phyloP scores from a whole-genome alignment of 1,284 basidiomycete genomes.

The Abortiporus biennis region DNA sequence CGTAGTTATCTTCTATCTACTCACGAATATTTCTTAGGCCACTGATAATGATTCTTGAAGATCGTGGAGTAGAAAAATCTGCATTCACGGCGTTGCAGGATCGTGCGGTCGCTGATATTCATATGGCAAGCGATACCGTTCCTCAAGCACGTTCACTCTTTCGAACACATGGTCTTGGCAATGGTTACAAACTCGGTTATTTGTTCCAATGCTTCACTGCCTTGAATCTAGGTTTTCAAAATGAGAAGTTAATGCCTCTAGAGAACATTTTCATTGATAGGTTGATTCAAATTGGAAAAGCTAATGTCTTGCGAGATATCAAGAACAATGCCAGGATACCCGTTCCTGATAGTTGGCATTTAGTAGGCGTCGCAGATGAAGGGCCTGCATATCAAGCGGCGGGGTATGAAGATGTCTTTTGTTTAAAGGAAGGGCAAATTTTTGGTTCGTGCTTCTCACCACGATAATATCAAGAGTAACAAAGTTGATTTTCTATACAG shows the following conservation, averaged over 20 bases:
- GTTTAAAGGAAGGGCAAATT: constrained; percentile 47
- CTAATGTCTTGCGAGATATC: constrained; percentile 59
- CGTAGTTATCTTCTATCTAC: background rate
- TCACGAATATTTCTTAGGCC: constrained; percentile 34
- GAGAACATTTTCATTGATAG: constrained; percentile 51
- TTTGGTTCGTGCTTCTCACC: constrained; percentile 39
- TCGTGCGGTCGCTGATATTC: constrained; percentile 41
- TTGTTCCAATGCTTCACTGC: constrained; percentile 44
- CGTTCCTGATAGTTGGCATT: constrained; percentile 57
- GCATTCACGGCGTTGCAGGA: constrained; percentile 55
- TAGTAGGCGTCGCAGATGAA: constrained; percentile 79
- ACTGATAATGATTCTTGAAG: constrained; percentile 68
- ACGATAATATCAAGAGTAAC: background rate
- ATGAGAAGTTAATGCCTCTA: constrained; percentile 23
- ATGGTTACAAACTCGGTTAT: constrained; percentile 39
- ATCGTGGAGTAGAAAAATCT: constrained; percentile 46
- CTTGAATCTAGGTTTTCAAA: constrained; percentile 40
- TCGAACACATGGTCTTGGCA: constrained; percentile 44
- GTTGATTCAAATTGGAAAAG: constrained; percentile 46
- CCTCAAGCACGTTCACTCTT: constrained; percentile 41
- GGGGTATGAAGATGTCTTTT: constrained; percentile 46
- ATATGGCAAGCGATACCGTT: constrained; percentile 50
- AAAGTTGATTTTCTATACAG: constrained; percentile 3
- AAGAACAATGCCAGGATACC: constrained; percentile 69
- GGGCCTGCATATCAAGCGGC: constrained; percentile 49